These are phyloP conservation scores for Fomitopsis palustris DNA, from an alignment of 1,284 basidiomycete species.

Conservation along the genomic window DNA sequence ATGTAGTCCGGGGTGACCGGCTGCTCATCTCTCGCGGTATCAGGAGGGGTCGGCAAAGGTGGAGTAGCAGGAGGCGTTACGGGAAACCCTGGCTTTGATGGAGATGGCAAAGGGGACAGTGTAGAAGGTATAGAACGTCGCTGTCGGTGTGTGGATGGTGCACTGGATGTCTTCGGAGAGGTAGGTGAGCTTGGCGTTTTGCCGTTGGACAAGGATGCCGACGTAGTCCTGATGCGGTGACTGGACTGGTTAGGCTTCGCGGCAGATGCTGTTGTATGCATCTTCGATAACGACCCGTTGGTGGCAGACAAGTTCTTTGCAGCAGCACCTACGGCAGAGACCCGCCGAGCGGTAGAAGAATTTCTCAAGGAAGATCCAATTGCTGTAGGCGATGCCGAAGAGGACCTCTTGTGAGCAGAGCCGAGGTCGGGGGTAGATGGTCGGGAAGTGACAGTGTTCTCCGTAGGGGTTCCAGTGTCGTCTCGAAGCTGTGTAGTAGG, in stretches of 20 bases:
- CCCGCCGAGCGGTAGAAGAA: constrained; percentile 6
- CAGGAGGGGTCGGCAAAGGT: background rate
- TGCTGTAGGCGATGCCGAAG: background rate
- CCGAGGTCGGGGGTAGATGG: constrained; percentile 10
- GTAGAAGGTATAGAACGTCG: constrained; percentile 12
- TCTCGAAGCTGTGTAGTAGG: constrained; percentile 16
- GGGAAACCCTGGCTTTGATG: background rate
- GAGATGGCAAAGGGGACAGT: background rate
- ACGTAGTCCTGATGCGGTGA: constrained; percentile 14
- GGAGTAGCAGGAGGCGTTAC: constrained; percentile 13
- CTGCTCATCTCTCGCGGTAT: background rate
- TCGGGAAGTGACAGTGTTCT: constrained; percentile 7
- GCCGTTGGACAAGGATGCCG: constrained; percentile 6
- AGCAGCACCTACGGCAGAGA: constrained; percentile 9
- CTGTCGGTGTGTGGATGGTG: constrained; percentile 11
- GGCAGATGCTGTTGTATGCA: constrained; percentile 10
- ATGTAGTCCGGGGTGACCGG: constrained; percentile 55
- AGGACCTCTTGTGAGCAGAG: background rate
- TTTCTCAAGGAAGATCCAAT: constrained; percentile 6
- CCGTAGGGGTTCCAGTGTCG: background rate
- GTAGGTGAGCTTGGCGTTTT: constrained; percentile 9
- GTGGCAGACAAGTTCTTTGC: background rate
- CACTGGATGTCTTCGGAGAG: constrained; percentile 8
- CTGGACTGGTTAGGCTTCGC: constrained; percentile 7
- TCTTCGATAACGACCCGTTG: constrained; percentile 5